Evolutionary conservation across 164 flowering plant genomes (phyloP), one percentile per base, ranked within the genome.

Genomic region (Houttuynia cordata): DNA sequence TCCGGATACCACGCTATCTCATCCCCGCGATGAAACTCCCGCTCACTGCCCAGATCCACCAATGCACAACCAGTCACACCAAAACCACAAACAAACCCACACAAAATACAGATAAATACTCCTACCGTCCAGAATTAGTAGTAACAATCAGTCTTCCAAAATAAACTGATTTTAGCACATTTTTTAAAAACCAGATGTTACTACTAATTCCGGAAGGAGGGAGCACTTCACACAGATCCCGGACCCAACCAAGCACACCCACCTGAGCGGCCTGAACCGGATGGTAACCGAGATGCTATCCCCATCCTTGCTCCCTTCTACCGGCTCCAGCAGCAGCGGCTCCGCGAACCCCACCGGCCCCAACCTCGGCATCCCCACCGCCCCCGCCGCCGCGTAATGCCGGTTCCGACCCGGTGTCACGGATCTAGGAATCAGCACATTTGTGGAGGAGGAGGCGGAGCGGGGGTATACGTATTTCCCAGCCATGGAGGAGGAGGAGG

Each of bases 1-100:
- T 93, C 99, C 0, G 97, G 82, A 67, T 85, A 88, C 99, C 99
- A 93, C 0, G 96, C 78, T 24, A 84, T 76, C 79, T 90, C 99
- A 70, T 93, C 99, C 41, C 99, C 99, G 17, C 83, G 80, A 73
- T 86, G 92, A 72, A 69, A 81, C 74, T 93, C 99, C 66, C 96
- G 81, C 65, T 88, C 95, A 63, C 99, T 93, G 69, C 74, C 61
- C 51, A 72, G 50, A 53, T 59, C 37, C 54, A 56, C 19, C 1
- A 64, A 56, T 51, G 0, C 23, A 56, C 25, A 56, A 52, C 41
- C 60, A 68, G 55, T 50, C 67, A 67, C 8, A 10, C 53, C 23
- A 62, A 63, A 50, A 57, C 53, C n/a, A 57, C 30, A 39, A 56
- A 66, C 56, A n/a, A 49, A 49, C 1, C 8, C 6, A 24, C 22